phyloP scores from a whole-genome alignment of 805 yeast species.

The Schizosaccharomyces japonicus region DNA sequence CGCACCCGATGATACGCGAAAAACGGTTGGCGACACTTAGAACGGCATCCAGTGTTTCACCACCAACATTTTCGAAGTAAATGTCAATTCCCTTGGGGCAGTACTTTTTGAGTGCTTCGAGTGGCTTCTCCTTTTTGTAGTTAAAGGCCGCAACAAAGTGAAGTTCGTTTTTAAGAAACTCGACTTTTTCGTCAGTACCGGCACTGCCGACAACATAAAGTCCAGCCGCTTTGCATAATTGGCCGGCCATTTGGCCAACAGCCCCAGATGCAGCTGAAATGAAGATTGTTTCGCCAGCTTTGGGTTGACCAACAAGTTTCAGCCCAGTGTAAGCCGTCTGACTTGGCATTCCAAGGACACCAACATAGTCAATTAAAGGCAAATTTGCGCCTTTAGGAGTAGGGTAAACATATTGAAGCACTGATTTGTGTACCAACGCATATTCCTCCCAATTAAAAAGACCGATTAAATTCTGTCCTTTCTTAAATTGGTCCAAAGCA shows the following conservation, averaged over 20 bases:
- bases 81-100: constrained; percentile 28
- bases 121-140: constrained; percentile 23
- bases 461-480: background rate
- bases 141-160: no score
- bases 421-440: background rate
- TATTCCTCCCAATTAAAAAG: background rate
- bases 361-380: background rate
- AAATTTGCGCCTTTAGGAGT: background rate
- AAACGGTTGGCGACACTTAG: constrained; percentile 16
- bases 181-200: constrained; percentile 32
- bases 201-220: constrained; percentile 36
- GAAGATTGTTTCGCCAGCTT: constrained; percentile 24
- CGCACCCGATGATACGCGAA: constrained; percentile 33
- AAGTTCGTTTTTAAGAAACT: no score
- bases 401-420: background rate
- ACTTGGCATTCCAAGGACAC: constrained; percentile 1
- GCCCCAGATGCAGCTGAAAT: constrained; percentile 52
- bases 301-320: constrained; percentile 13
- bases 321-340: constrained; percentile 24
- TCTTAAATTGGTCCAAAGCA: background rate
- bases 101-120: constrained; percentile 16
- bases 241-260: constrained; percentile 39
- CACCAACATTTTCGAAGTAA: constrained; percentile 41
- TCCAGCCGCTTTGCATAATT: constrained; percentile 32
- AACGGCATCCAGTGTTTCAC: constrained; percentile 27